Base-by-base conservation (phyloP, 2,329 filamentous ascomycete genomes). In the Microdochium paspali region DNA sequence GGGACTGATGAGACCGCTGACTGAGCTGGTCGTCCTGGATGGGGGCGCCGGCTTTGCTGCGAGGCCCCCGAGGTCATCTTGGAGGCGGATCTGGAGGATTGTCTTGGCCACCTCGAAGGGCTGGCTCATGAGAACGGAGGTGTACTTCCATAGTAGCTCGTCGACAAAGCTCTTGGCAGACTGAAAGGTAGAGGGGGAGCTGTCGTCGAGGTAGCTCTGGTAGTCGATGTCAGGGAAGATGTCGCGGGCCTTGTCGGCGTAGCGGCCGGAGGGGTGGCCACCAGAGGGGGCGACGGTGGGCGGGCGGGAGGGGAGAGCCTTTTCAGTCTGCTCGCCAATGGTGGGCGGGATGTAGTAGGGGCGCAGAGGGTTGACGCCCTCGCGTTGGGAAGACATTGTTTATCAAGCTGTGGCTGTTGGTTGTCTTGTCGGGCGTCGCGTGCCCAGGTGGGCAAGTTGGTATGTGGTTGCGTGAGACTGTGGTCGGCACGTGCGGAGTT, bases 101-200 rank as follows among this genome's bases (percentile, higher is more conserved):
- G 85, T 93, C 76, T 96, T 97, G 60, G 91, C 90, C 49, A 96
- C 90, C 72, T 97, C 93, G 65, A 98, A 97, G 13, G 93, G 93
- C 68, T 98, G 93, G 47, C 89, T 86, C 62, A 95, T 83, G 59
- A 97, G 67, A 23, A 95, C 84, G 49, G 85, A 89, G 13, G 84
- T 85, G 69, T 98, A 98, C 62, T 93, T 91, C 83, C 90, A 94
- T 65, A 95, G 63, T 54, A 93, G 80, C 63, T 90, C 84, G 62
- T 97, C 90, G 44, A 95, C 61, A 51, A 95, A 70, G 52, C 85
- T 83, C 61, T 85, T 87, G 40, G 85, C 73, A 53, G 85, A 85
- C 56, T 87, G 84, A 10, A 89, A 75, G 24, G 82, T 76, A 1
- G 87, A 87, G 0, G 86, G 87, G 24, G 85, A 87, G 21, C 79